A percentile compares a stretch with the other conserved stretches of the same genome.
Evolutionary conservation across 352 stramenopile species (phyloP).

Genomic region (Pythium phragmiticola): DNA sequence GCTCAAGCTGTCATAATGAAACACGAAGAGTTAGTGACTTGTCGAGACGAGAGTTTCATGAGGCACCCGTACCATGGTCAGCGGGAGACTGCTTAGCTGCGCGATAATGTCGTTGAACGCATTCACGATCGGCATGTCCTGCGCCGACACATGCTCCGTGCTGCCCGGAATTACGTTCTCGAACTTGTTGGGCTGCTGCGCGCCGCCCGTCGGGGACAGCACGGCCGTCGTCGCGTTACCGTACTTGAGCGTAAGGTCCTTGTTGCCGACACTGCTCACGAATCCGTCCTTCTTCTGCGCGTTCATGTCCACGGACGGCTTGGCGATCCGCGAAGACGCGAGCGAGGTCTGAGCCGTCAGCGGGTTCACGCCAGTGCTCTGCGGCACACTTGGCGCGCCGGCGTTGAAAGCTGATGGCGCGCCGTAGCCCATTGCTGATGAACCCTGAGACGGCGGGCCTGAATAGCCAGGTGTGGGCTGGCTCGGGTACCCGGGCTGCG

Average conservation of each 20-base stretch:
- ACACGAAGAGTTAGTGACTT: conserved; percentile 13
- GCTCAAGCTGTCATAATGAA: conserved; percentile 60
- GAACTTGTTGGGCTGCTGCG: conserved; percentile 40
- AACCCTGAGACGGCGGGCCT: conserved; percentile 49
- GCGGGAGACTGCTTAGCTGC: conserved; percentile 63
- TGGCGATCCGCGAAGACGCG: conserved; percentile 75
- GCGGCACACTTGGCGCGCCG: conserved; percentile 30
- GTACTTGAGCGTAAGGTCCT: conserved; percentile 86
- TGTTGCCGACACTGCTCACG: conserved; percentile 83
- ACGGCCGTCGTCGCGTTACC: conserved; percentile 66
- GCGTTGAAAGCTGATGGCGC: conserved; percentile 32
- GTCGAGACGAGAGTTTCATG: neutral
- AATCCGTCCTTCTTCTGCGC: conserved; percentile 84
- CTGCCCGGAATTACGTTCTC: conserved; percentile 51
- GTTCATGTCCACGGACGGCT: conserved; percentile 78
- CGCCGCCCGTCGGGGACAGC: conserved; percentile 46
- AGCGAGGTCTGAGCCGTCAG: conserved; percentile 50
- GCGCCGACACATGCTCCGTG: conserved; percentile 69
- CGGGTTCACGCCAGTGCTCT: conserved; percentile 72
- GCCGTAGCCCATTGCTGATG: conserved; percentile 28
- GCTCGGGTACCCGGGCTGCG: conserved; percentile 35
- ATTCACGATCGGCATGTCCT: conserved; percentile 81
- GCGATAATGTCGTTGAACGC: conserved; percentile 78
- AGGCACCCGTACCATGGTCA: conserved; percentile 75
- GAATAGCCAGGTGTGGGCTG: conserved; percentile 41